Evolutionary conservation across 352 stramenopile genomes (phyloP).

Genomic region (Globisporangium echinulatum): DNA sequence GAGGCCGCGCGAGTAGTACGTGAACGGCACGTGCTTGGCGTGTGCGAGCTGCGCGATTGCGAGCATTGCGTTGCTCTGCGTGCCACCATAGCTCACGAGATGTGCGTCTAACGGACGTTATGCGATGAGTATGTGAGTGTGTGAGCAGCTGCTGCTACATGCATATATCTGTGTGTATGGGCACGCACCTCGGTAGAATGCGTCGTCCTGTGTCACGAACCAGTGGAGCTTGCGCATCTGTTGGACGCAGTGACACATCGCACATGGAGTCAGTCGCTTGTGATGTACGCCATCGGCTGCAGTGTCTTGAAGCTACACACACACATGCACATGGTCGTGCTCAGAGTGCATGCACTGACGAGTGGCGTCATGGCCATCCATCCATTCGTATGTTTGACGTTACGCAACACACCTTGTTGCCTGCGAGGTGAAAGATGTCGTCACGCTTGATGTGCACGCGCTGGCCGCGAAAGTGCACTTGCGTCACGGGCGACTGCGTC

Average conservation of each 20-base stretch:
- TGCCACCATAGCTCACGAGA: conserved; percentile 69
- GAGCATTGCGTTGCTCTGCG: conserved; percentile 85
- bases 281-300: background rate
- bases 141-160: background rate
- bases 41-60: conserved; percentile 77
- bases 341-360: too few species aligned
- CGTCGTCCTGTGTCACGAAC: conserved; percentile 56
- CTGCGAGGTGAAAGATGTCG: conserved; percentile 71
- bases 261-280: background rate
- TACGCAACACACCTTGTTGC: conserved; percentile 58
- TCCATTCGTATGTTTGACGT: background rate
- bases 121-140: background rate
- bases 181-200: conserved; percentile 42
- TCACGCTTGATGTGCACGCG: conserved; percentile 82
- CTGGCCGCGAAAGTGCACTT: conserved; percentile 56
- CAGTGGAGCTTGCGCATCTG: conserved; percentile 85
- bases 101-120: conserved; percentile 23
- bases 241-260: background rate
- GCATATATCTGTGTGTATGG: background rate
- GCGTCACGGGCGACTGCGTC: conserved; percentile 42
- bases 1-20: conserved; percentile 70
- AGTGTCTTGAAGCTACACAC: too few species aligned
- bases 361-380: too few species aligned
- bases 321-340: background rate
- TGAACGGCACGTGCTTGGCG: conserved; percentile 65